Percentiles rank a stretch among this genome's conserved stretches.
phyloP scores from a whole-genome alignment of 1,284 basidiomycete species.

The Tylopilus orsonianus region DNA sequence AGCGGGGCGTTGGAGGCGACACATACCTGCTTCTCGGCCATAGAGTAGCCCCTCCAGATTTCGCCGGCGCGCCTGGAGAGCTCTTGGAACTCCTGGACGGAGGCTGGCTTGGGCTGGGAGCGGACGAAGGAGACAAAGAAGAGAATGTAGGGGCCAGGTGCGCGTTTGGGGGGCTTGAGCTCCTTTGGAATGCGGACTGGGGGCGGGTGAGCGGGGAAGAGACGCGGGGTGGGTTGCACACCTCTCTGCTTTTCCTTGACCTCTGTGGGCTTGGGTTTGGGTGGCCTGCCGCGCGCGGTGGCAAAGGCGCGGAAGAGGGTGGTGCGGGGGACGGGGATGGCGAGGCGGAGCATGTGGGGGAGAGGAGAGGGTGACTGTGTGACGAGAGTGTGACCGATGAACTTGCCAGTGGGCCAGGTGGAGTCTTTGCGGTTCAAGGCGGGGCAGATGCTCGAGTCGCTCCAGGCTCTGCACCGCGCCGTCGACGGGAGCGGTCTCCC shows the following conservation, averaged over 20 bases:
- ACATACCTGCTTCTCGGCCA: conserved; percentile 31
- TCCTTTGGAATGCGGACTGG: conserved; percentile 18
- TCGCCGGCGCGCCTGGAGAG: conserved; percentile 21
- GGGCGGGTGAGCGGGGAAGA: conserved; percentile 3
- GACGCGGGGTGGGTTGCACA: no score
- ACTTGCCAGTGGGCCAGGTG: conserved; percentile 54
- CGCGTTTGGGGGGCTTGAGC: conserved; percentile 30
- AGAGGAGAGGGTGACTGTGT: no score
- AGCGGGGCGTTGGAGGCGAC: background rate
- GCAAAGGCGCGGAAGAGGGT: conserved; percentile 16
- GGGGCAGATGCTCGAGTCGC: conserved; percentile 73
- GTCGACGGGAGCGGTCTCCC: conserved; percentile 56
- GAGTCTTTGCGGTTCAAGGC: conserved; percentile 74
- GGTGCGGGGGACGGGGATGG: no score
- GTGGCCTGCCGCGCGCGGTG: conserved; percentile 15
- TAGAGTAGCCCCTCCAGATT: conserved; percentile 25
- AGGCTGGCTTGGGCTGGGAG: background rate
- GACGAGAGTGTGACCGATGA: no score
- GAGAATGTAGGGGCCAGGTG: conserved; percentile 23
- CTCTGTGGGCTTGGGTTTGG: conserved; percentile 7
- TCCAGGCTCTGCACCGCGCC: conserved; percentile 59
- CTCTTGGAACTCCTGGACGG: background rate
- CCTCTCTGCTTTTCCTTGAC: conserved; percentile 11
- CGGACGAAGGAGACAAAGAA: conserved; percentile 24
- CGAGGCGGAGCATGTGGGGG: no score